phyloP scores from a whole-genome alignment of 768 basidiomycete genomes.

The Pleurotus pulmonarius region DNA sequence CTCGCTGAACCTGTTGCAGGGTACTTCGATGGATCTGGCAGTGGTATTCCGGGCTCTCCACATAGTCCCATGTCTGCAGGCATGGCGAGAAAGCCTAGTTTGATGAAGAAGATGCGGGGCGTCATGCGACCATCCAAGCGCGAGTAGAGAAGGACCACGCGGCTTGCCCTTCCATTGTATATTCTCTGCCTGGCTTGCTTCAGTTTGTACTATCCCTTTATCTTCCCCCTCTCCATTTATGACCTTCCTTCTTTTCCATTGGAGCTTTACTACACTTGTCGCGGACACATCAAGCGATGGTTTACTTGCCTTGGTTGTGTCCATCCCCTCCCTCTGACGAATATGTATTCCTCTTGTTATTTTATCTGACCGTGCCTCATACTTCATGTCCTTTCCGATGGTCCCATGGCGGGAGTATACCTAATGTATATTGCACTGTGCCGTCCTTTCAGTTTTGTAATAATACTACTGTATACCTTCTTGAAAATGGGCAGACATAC shows the following conservation, averaged over 20 bases:
- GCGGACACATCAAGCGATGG: background rate
- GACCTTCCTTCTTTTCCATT: background rate
- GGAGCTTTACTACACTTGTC: constrained; percentile 4
- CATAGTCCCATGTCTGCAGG: constrained; percentile 25
- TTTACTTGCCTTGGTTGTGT: background rate
- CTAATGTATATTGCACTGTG: constrained; percentile 13
- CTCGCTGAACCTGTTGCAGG: constrained; percentile 30
- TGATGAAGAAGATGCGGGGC: constrained; percentile 76
- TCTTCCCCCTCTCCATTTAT: background rate
- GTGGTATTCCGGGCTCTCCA: constrained; percentile 13
- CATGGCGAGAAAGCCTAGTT: constrained; percentile 70
- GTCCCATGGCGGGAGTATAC: constrained; percentile 14
- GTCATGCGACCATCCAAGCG: constrained; percentile 56
- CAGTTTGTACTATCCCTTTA: background rate
- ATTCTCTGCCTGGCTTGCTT: background rate
- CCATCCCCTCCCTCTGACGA: background rate
- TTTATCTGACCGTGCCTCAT: constrained; percentile 5
- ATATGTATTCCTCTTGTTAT: constrained; percentile 8
- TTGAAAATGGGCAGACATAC: background rate
- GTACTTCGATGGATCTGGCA: constrained; percentile 46
- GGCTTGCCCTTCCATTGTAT: background rate
- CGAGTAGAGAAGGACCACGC: constrained; percentile 19
- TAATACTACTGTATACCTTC: constrained; percentile 1
- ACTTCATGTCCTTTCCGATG: constrained; percentile 1
- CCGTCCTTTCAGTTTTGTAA: constrained; percentile 13